Evolutionary conservation across 1,139 yeast species (phyloP), one percentile per base, ranked within the genome.

Genomic region (Maudiozyma humilis): DNA sequence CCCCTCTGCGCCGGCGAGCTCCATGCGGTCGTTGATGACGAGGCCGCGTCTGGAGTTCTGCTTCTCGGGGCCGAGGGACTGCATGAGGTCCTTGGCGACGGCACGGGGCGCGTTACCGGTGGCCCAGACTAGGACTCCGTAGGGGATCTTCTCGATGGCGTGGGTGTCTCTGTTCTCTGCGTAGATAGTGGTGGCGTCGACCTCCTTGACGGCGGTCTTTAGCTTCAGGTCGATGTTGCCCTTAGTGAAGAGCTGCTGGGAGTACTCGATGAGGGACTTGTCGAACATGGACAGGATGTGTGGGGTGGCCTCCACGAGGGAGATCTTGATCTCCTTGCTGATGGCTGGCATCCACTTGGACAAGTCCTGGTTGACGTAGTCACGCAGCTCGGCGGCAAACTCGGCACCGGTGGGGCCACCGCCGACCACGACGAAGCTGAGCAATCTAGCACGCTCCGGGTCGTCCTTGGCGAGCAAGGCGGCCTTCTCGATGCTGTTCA

Each of bases 401-500:
- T 88, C 96, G 50, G 88, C 95, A 68, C 96, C 96, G 45, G 96
- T 87, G 62, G 96, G 95, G 51, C 96, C 96, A 65, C 95, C 96
- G 57, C 96, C 96, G 52, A 89, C 93, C 49, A 87, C 93, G 48
- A 87, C 88, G 55, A 88, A 79, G 51, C 82, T 82, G 56, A 87
- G 73, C 57, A 86, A 73, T 65, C 94, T 75, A 70, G 80, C 78
- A 67, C 95, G 78, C 64, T 84, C 93, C 32, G 79, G 79, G 56
- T 82, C 87, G 48, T 76, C 82, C 53, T 74, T 71, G 41, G 89
- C 83, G 62, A 82, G 76, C 59, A 82, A 73, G 51, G 84, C 79
- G 37, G 95, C 95, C 53, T 83, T 81, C 68, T 86, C 95, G 59
- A 85, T 79, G 55, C 82, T 76, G 62, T 83, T 85, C 82, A 86